A percentile compares a stretch with the other conserved stretches of the same genome.
phyloP scores from a whole-genome alignment of 768 basidiomycete species.

The Solioccasus polychromus region DNA sequence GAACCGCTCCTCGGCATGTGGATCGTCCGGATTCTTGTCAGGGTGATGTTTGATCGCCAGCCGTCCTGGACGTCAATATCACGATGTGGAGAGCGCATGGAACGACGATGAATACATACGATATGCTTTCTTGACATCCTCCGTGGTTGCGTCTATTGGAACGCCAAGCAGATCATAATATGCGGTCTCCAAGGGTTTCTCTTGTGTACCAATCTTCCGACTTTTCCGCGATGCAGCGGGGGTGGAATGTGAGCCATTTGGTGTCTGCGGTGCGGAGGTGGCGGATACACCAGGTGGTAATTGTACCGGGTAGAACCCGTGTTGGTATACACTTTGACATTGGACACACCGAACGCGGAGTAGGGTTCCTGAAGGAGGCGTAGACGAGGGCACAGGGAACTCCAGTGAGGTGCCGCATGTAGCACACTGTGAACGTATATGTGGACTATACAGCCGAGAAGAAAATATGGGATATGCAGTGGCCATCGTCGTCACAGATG shows the following conservation, averaged over 20 bases:
- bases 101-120: slow-evolving; percentile 38
- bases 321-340: slow-evolving; percentile 58
- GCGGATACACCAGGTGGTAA: slow-evolving; percentile 33
- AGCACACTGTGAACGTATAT: slow-evolving; percentile 61
- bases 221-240: slow-evolving; percentile 40
- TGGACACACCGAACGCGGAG: slow-evolving; percentile 69
- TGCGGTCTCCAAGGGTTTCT: slow-evolving; percentile 82
- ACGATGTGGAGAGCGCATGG: neutral
- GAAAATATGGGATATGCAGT: slow-evolving; percentile 48
- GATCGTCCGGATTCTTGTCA: slow-evolving; percentile 90
- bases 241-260: slow-evolving; percentile 19
- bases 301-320: slow-evolving; percentile 69
- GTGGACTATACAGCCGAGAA: slow-evolving; percentile 65
- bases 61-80: slow-evolving; percentile 45
- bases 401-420: slow-evolving; percentile 57
- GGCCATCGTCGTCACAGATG: slow-evolving; percentile 40
- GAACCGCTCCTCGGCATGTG: slow-evolving; percentile 81
- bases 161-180: slow-evolving; percentile 88
- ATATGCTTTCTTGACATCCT: slow-evolving; percentile 91
- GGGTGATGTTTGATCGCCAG: slow-evolving; percentile 90
- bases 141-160: slow-evolving; percentile 67
- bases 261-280: slow-evolving; percentile 14
- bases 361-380: slow-evolving; percentile 52
- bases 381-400: slow-evolving; percentile 62
- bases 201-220: slow-evolving; percentile 86